phyloP scores from a whole-genome alignment of 129 eudicot species.

The Lonicera japonica region DNA sequence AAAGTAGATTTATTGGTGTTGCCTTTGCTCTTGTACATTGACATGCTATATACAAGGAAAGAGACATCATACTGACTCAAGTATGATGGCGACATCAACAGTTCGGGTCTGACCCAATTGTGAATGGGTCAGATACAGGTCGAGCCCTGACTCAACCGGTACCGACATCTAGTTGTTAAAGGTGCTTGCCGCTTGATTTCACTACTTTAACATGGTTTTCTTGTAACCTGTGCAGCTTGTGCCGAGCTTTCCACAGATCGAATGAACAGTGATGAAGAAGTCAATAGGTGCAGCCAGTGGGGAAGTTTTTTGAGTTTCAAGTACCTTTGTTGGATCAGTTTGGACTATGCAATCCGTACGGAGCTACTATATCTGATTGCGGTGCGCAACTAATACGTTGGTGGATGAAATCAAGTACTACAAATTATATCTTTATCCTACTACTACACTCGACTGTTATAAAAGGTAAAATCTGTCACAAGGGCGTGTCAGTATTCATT shows the following conservation, averaged over 20 bases:
- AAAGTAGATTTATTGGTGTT: too few relatives aligned
- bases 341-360: neutral
- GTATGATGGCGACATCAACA: too few relatives aligned
- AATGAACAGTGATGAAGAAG: slow-evolving; percentile 41
- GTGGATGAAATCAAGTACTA: slow-evolving; percentile 20
- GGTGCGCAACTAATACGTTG: slow-evolving; percentile 13
- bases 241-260: slow-evolving; percentile 60
- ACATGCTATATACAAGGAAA: too few relatives aligned
- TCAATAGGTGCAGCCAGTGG: slow-evolving; percentile 36
- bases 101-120: too few relatives aligned
- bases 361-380: neutral
- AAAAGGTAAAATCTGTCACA: neutral
- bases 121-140: too few relatives aligned
- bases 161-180: too few relatives aligned
- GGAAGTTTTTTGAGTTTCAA: slow-evolving; percentile 13
- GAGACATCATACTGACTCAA: too few relatives aligned
- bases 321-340: slow-evolving; percentile 2
- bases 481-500: slow-evolving; percentile 2
- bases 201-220: neutral
- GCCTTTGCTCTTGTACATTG: too few relatives aligned
- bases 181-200: too few relatives aligned
- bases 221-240: slow-evolving; percentile 42
- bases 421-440: neutral
- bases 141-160: too few relatives aligned
- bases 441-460: slow-evolving; percentile 12